A percentile compares a stretch with the other conserved stretches of the same genome.
Evolutionary conservation across 257 asterid genomes (phyloP).

Genomic region (Plantago elongata): DNA sequence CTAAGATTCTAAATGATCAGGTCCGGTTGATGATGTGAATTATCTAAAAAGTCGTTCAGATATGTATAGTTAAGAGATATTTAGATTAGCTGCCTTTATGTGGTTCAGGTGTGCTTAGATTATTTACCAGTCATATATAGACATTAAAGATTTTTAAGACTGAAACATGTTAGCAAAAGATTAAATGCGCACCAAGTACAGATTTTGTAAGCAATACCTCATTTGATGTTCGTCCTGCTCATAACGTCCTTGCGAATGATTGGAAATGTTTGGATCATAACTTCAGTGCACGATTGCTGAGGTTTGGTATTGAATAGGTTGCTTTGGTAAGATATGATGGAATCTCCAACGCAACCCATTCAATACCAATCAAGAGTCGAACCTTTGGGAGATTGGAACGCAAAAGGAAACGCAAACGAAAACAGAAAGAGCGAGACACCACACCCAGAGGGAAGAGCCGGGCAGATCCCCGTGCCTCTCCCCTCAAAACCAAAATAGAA

Average conservation of each 20-base stretch:
- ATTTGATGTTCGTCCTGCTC: background rate
- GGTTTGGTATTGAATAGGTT: conserved; percentile 18
- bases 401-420: no score
- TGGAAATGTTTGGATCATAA: background rate
- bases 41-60: no score
- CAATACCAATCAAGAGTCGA: conserved; percentile 16
- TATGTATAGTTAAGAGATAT: no score
- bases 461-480: conserved; percentile 57
- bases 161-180: no score
- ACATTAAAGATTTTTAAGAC: no score
- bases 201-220: no score
- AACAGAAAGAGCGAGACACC: conserved; percentile 10
- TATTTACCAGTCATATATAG: no score
- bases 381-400: background rate
- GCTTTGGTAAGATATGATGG: background rate
- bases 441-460: conserved; percentile 48
- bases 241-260: background rate
- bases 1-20: no score
- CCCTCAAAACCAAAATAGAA: conserved; percentile 31
- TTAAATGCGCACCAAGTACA: no score
- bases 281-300: background rate
- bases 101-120: no score
- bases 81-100: no score
- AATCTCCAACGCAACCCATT: conserved; percentile 15
- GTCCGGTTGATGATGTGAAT: no score